Evolutionary conservation across 75 land plant species (phyloP), one percentile per base, ranked within the genome.

Genomic region (Pinus tabuliformis): DNA sequence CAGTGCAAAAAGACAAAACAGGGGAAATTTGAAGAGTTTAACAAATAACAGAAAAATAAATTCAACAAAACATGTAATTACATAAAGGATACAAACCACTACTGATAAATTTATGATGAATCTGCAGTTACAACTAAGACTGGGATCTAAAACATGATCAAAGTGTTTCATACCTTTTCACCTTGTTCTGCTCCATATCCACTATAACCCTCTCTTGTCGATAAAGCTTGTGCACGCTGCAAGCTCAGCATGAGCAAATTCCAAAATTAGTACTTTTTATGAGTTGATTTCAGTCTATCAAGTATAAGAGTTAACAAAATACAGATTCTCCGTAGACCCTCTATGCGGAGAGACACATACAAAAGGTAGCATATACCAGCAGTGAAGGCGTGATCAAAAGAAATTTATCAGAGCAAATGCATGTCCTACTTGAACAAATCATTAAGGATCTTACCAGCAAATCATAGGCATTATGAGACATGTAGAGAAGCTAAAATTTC

Each of bases 161-260:
- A 9, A 3, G 42, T 18, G 33, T 37, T 5, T 9, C 59, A 45
- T 57, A 91, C 93, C 89, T 76, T 81, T 83, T 91, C 91, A 70
- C 94, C 94, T 75, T 91, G 94, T 59, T 91, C 94, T 73, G 88
- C 88, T 77, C 94, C 94, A 80, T 91, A 91, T 6, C 94, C 94
- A 73, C 75, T 87, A 71, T 91, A 91, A 59, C 94, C 94, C 59
- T 85, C 76, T 58, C 64, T 59, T 9, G 94, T 91, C 22, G 92
- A 83, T 57, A 91, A 77, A 36, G 76, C 85, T 26, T 54, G 65
- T 71, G 89, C 85, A 75, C 78, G 81, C 92, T 91, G 89, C 84
- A 85, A 75, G 45, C 3, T 42, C 6, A 61, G 12, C 36, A 73
- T 22, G 37, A 77, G 42, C 28, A 22, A 77, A 49, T 6, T 61